Evolutionary conservation across 108 stramenopile species (phyloP).

Genomic region (Cyclotella baltica): DNA sequence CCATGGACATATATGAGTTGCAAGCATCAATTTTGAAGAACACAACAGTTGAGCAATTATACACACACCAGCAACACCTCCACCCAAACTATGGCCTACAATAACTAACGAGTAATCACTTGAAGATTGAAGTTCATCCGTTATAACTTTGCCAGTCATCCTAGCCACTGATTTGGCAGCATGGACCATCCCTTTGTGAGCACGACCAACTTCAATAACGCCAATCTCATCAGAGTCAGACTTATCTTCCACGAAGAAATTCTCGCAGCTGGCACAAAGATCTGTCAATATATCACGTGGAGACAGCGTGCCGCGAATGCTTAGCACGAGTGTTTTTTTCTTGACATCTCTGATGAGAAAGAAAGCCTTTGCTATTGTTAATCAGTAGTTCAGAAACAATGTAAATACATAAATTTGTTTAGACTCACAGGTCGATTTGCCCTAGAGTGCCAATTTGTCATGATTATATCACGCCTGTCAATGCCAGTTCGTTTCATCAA

Average conservation of each 20-base stretch:
- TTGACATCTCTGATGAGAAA: conserved; percentile 64
- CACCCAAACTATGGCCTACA: conserved; percentile 79
- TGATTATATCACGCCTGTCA: conserved; percentile 52
- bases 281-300: conserved; percentile 77
- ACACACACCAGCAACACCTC: conserved; percentile 64
- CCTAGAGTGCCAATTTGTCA: conserved; percentile 60
- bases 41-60: not conserved
- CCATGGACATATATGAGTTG: too few species aligned
- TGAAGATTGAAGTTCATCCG: conserved; percentile 51
- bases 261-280: conserved; percentile 67
- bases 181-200: conserved; percentile 81
- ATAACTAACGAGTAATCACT: conserved; percentile 65
- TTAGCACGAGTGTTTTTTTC: conserved; percentile 57
- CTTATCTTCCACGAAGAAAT: conserved; percentile 57
- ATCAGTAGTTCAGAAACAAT: not conserved
- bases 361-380: conserved; percentile 41
- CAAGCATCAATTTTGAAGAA: too few species aligned
- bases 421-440: conserved; percentile 59
- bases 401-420: not conserved
- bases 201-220: conserved; percentile 39
- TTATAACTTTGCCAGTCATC: conserved; percentile 56
- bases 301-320: conserved; percentile 73
- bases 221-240: conserved; percentile 26
- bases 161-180: conserved; percentile 57
- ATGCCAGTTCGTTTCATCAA: conserved; percentile 61